phyloP scores from a whole-genome alignment of 768 basidiomycete genomes.

The Rhodocollybia butyracea region DNA sequence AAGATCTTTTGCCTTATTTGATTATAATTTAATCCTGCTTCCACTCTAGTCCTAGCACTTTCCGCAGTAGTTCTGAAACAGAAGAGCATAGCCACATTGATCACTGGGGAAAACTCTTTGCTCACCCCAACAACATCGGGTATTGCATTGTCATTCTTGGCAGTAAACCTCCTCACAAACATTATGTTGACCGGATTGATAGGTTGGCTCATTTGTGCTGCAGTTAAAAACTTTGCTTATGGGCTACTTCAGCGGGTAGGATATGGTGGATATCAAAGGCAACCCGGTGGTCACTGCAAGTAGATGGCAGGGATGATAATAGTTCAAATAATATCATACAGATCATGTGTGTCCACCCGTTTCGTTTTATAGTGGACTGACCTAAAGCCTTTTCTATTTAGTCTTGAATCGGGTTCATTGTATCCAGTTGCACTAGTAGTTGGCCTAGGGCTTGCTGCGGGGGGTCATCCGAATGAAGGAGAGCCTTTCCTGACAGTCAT shows the following conservation, averaged over 20 bases:
- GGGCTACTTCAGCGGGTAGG: background rate
- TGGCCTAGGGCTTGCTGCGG: background rate
- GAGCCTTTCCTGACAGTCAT: background rate
- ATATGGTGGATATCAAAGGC: background rate
- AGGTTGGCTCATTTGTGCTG: background rate
- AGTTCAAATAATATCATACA: background rate
- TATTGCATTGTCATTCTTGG: background rate
- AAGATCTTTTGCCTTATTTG: too few relatives aligned
- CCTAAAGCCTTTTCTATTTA: too few relatives aligned
- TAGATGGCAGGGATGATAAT: background rate
- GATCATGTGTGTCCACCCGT: background rate
- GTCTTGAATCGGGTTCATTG: background rate
- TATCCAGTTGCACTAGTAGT: background rate
- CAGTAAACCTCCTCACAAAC: background rate
- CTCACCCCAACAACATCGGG: too few relatives aligned
- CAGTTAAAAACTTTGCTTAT: background rate
- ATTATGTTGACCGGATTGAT: background rate
- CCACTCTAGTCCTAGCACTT: background rate
- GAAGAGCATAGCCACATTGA: background rate
- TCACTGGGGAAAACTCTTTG: background rate
- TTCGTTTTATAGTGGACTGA: background rate
- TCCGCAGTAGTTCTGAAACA: background rate
- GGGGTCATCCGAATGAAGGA: background rate
- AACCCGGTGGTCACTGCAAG: background rate
- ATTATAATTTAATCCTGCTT: background rate